Percentiles rank a stretch among this genome's conserved stretches.
These are phyloP conservation scores for Hypoxylon intermedium DNA, from an alignment of 495 filamentous ascomycete species.

Conservation along the genomic window DNA sequence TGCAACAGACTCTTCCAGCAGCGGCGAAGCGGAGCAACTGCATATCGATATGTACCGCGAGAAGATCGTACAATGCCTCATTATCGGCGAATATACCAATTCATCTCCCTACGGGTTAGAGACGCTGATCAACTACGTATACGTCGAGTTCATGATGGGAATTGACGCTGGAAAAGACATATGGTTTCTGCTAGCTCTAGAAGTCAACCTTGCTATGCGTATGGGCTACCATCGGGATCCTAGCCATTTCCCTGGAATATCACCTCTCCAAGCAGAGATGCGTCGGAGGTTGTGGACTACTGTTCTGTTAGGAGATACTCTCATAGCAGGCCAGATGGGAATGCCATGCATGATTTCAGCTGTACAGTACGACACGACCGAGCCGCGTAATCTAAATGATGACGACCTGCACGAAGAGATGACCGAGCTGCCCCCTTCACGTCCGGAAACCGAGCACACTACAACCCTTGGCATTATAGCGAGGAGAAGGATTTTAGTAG, in stretches of 20 bases:
- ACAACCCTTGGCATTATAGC: conserved; percentile 46
- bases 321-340: conserved; percentile 46
- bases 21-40: background rate
- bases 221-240: conserved; percentile 53
- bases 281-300: conserved; percentile 53
- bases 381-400: conserved; percentile 49
- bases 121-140: conserved; percentile 47
- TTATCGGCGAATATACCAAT: conserved; percentile 52
- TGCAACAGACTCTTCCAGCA: conserved; percentile 27
- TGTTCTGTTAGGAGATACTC: conserved; percentile 46
- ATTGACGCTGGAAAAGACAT: conserved; percentile 46
- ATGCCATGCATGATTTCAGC: conserved; percentile 46
- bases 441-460: conserved; percentile 50
- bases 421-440: conserved; percentile 44
- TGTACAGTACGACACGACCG: conserved; percentile 44
- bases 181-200: conserved; percentile 49
- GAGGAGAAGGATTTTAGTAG: conserved; percentile 51
- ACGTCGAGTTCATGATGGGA: conserved; percentile 45
- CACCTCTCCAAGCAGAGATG: conserved; percentile 52
- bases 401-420: conserved; percentile 44
- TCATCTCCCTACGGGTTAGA: conserved; percentile 51
- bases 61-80: conserved; percentile 45
- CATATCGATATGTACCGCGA: conserved; percentile 34
- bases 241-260: conserved; percentile 44
- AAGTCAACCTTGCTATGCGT: conserved; percentile 48